Evolutionary conservation across 1,284 basidiomycete species (phyloP).

Genomic region (Rhodotorula sp.): DNA sequence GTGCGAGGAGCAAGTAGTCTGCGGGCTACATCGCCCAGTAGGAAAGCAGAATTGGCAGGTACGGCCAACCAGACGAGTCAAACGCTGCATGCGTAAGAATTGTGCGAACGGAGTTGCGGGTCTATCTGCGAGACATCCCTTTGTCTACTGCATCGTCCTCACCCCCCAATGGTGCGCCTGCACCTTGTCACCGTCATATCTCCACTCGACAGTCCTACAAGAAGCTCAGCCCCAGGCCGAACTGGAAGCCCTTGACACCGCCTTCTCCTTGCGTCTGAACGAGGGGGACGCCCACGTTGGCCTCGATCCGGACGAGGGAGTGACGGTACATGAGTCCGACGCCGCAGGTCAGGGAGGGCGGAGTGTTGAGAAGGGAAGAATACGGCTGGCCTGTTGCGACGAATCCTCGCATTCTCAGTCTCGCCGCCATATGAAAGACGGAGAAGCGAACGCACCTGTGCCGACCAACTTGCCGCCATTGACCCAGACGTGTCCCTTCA

Average conservation of each 20-base stretch:
- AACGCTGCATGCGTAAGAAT: no score
- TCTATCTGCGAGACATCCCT: neutral
- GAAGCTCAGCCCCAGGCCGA: constrained; percentile 88
- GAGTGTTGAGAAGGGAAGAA: constrained; percentile 43
- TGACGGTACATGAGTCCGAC: constrained; percentile 88
- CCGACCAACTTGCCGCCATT: constrained; percentile 81
- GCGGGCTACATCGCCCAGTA: no score
- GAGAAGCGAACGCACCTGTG: constrained; percentile 53
- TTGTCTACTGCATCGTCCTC: neutral
- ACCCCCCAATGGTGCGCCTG: no score
- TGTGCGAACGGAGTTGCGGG: no score
- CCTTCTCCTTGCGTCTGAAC: constrained; percentile 74
- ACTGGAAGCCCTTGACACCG: constrained; percentile 74
- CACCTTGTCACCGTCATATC: no score
- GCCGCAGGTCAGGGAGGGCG: constrained; percentile 67
- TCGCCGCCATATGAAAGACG: neutral
- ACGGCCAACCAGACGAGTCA: no score
- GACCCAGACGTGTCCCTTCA: constrained; percentile 79
- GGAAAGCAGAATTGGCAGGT: no score
- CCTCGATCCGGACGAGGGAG: constrained; percentile 77
- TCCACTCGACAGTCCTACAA: constrained; percentile 43
- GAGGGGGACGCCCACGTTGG: constrained; percentile 89
- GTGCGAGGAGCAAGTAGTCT: no score
- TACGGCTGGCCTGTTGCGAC: constrained; percentile 44
- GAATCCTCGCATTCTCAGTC: neutral